Evolutionary conservation across 2,329 filamentous ascomycete genomes (phyloP).

Genomic region (Fusarium sp.): DNA sequence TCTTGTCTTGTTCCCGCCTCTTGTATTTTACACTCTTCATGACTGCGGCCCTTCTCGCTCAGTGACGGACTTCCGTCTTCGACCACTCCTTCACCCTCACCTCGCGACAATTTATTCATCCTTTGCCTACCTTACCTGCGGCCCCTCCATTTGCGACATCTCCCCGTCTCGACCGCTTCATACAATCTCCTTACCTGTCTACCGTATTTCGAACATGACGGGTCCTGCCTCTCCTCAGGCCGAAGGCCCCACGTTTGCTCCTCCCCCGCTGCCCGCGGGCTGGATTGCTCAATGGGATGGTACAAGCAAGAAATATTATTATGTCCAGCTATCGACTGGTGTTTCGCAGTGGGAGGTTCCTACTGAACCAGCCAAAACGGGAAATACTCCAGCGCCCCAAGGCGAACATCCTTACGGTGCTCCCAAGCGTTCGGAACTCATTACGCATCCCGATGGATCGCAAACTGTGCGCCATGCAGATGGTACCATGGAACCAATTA

Average conservation of each 20-base stretch:
- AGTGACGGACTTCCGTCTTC: conserved; percentile 40
- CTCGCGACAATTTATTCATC: conserved; percentile 16
- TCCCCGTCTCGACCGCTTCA: conserved; percentile 21
- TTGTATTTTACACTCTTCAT: conserved; percentile 28
- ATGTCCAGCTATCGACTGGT: conserved; percentile 75
- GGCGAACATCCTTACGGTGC: conserved; percentile 70
- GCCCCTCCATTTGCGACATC: conserved; percentile 26
- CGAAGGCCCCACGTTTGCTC: conserved; percentile 66
- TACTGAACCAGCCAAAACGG: conserved; percentile 68
- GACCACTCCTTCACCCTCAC: conserved; percentile 12
- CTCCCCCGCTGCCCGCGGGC: conserved; percentile 68
- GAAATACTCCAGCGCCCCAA: conserved; percentile 64
- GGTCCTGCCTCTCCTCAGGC: conserved; percentile 65
- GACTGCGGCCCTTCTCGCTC: conserved; percentile 38
- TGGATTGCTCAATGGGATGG: conserved; percentile 78
- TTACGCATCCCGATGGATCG: conserved; percentile 68
- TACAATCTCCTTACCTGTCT: not conserved
- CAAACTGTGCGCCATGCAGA: conserved; percentile 69
- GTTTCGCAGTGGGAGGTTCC: conserved; percentile 79
- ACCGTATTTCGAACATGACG: conserved; percentile 53
- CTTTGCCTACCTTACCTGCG: not conserved
- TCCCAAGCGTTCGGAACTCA: conserved; percentile 62
- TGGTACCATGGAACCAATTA: conserved; percentile 66
- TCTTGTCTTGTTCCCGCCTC: conserved; percentile 18
- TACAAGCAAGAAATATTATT: conserved; percentile 71